These are phyloP conservation scores for Naganishia vishniacii DNA, from an alignment of 768 basidiomycete species.

Conservation along the genomic window DNA sequence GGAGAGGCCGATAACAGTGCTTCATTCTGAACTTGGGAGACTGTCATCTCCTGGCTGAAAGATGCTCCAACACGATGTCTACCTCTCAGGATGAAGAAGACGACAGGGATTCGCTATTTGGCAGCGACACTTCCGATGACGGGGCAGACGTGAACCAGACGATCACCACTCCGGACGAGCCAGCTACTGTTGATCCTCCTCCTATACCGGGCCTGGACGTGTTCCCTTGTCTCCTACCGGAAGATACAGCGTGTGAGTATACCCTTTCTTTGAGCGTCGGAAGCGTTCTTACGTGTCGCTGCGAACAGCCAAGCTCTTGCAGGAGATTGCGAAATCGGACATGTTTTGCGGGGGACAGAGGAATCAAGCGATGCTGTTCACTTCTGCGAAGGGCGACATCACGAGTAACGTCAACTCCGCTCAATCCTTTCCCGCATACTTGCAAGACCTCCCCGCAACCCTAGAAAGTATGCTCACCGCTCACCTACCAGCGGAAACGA, in stretches of 20 bases:
- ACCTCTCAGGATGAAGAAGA: too few species aligned
- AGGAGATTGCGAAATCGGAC: constrained; percentile 32
- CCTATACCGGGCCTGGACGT: constrained; percentile 42
- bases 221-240: constrained; percentile 32
- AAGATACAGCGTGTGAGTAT: constrained; percentile 34
- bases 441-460: constrained; percentile 53
- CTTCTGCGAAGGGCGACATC: constrained; percentile 50
- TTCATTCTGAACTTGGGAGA: too few species aligned
- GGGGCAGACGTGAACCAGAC: background rate
- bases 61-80: too few species aligned
- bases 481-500: constrained; percentile 54
- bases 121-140: too few species aligned
- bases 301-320: constrained; percentile 27
- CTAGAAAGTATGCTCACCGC: constrained; percentile 56
- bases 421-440: constrained; percentile 43
- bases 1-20: too few species aligned
- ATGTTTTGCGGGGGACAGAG: constrained; percentile 47
- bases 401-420: constrained; percentile 38
- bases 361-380: constrained; percentile 87
- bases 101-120: constrained; percentile 4
- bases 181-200: constrained; percentile 25
- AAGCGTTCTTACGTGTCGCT: constrained; percentile 4
- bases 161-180: background rate
- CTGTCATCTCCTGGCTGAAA: too few species aligned
- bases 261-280: background rate